phyloP scores from a whole-genome alignment of 257 asterid species.

The Thymus quinquecostatus region DNA sequence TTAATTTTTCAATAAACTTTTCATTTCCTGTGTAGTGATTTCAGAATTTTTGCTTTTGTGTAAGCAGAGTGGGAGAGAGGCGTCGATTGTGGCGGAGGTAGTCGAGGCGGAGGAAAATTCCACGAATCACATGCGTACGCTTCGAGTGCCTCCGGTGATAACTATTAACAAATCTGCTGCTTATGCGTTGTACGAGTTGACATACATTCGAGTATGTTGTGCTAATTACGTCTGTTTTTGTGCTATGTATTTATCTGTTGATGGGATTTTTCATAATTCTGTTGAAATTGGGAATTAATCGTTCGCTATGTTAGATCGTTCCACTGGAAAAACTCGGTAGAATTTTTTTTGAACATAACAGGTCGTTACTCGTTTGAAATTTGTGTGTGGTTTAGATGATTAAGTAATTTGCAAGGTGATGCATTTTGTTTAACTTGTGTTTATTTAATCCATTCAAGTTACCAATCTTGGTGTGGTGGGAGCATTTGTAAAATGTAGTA shows the following conservation, averaged over 20 bases:
- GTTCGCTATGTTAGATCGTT: neutral
- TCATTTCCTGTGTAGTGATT: neutral
- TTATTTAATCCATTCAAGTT: neutral
- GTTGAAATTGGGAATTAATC: neutral
- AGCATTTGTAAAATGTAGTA: neutral
- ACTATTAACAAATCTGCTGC: slow-evolving; percentile 87
- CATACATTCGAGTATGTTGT: slow-evolving; percentile 71
- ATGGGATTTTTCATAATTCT: too few species aligned
- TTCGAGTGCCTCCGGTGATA: slow-evolving; percentile 78
- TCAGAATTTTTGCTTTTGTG: neutral
- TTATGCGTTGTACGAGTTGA: slow-evolving; percentile 75
- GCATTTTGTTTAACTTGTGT: neutral
- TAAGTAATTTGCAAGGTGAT: neutral
- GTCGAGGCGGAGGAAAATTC: slow-evolving; percentile 96
- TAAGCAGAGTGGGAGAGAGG: slow-evolving; percentile 86
- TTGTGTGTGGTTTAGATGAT: neutral
- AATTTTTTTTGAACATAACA: neutral
- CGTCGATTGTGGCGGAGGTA: slow-evolving; percentile 91
- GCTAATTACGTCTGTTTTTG: neutral
- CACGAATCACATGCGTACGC: slow-evolving; percentile 72
- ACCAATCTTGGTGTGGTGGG: too few species aligned
- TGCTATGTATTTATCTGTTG: neutral
- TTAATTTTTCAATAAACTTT: neutral
- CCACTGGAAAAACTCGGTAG: neutral
- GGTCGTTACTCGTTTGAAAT: neutral